Evolutionary conservation across 768 basidiomycete genomes (phyloP), one percentile per base, ranked within the genome.

Genomic region (Tricholoma saponaceum): DNA sequence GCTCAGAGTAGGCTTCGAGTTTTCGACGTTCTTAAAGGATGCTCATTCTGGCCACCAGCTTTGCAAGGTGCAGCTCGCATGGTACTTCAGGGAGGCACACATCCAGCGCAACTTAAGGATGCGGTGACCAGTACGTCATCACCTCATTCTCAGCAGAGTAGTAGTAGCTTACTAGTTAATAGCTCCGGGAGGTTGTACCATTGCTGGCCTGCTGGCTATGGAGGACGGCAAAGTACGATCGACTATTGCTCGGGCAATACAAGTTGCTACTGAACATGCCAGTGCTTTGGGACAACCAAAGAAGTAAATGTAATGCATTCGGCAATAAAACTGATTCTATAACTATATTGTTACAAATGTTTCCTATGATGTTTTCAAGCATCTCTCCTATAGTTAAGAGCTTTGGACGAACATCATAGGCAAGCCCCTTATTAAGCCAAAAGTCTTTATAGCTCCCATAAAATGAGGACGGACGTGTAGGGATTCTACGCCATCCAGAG

Each of bases 151-250:
- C 35, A 18, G 8, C 22, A 16, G 10, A 4, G 14, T 26, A 3
- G n/a, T n/a, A 2, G 43, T 26, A 8, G n/a, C 13, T 58, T 33
- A 52, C 12, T 18, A 35, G 23, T 2, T 51, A 30, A 37, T 60
- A 98, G 96, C 97, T 37, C 97, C 97, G 0, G 97, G 96, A 56
- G 97, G 97, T 47, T 97, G 95, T 66, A 99, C 97, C 0, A 98
- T 99, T 62, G 97, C 97, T 2, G 97, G 97, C n/a, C 75, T 99
- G 25, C 76, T 99, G 18, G 88, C 92, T 0, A 80, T 99, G 69
- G 97, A 99, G 71, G 97, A 99, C 62, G 96, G 96, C 0, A 79
- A 84, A 63, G 89, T 99, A 14, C 82, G 97, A 20, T 95, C 92
- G 0, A 98, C 95, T 0, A 95, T 99, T 67, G 96, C 97, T 16